Evolutionary conservation across 345 rosid genomes (phyloP), one percentile per base, ranked within the genome.

Genomic region (Hibiscus tridactylites): DNA sequence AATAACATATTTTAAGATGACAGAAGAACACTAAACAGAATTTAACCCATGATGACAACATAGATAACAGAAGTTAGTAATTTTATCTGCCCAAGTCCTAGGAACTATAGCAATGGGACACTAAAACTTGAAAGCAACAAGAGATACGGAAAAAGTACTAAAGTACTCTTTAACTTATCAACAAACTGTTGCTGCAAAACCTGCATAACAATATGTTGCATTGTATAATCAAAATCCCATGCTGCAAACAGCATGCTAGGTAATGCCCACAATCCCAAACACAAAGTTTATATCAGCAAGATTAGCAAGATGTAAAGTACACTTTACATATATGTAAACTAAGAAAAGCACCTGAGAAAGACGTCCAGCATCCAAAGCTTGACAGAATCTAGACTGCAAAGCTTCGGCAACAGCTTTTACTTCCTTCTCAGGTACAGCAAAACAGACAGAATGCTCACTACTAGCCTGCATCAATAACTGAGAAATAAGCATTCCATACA

Each of bases 381-480:
- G 88, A 65, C 79, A 83, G 83, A 96, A 96, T 73, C 90, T 91
- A 54, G 91, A 90, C 64, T 87, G 77, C 69, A 96, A 79, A 70
- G 98, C 98, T 74, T 91, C 91, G 0, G 94, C 91, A 58, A 92
- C 98, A 24, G 97, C 96, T 29, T 86, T 79, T 31, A 96, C 99
- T 81, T 96, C 99, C 77, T 86, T 96, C 79, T 96, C 99, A 37
- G 98, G 99, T 59, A 92, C 97, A 68, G 98, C 98, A 87, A 96
- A 96, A 82, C 99, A 96, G 71, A 96, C 90, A 71, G 98, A 92
- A 82, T 96, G 98, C 84, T 96, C 98, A 77, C 98, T 96, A 78
- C 98, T 96, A 71, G 99, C 99, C 99, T 96, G 62, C 61, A 83
- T 46, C 50, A 46, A 42, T 61, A 50, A 62, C 58, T 81, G 71